Conservation (phyloP, 805 yeast genomes). For the Kluyveromyces aestuarii region DNA sequence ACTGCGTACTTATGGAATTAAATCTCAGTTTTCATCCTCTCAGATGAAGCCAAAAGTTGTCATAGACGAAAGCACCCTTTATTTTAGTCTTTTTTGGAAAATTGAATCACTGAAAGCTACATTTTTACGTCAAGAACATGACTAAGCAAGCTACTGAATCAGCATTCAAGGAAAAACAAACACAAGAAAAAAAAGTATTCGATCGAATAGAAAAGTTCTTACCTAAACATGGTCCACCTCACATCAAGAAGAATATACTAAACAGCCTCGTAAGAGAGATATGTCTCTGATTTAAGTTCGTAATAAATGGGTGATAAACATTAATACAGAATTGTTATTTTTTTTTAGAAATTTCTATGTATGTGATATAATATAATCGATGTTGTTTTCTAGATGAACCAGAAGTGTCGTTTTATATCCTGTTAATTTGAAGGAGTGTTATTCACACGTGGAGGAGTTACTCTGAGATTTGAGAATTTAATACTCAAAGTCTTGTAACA, state of each 20-base stretch:
- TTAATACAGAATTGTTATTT: too few species aligned
- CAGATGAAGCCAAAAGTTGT: too few species aligned
- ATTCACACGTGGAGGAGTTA: not conserved
- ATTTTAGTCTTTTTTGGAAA: too few species aligned
- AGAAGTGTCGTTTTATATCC: too few species aligned
- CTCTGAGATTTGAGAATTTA: not conserved
- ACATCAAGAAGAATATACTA: too few species aligned
- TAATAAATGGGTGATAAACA: not conserved
- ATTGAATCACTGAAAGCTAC: too few species aligned
- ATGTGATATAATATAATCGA: not conserved
- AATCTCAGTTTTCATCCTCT: too few species aligned
- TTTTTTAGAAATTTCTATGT: not conserved
- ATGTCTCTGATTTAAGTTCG: not conserved
- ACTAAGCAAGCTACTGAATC: not conserved
- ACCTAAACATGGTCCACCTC: not conserved
- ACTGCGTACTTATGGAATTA: not conserved
- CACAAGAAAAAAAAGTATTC: not conserved
- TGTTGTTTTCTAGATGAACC: not conserved
- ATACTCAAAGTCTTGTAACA: conserved; percentile 14
- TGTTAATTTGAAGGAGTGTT: not conserved
- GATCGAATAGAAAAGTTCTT: not conserved
- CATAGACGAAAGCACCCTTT: too few species aligned
- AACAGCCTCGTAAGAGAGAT: too few species aligned
- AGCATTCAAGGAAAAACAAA: not conserved
- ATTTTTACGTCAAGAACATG: too few species aligned